Conservation (phyloP, 176 grass and related monocot species). For the Zoysia pacifica region DNA sequence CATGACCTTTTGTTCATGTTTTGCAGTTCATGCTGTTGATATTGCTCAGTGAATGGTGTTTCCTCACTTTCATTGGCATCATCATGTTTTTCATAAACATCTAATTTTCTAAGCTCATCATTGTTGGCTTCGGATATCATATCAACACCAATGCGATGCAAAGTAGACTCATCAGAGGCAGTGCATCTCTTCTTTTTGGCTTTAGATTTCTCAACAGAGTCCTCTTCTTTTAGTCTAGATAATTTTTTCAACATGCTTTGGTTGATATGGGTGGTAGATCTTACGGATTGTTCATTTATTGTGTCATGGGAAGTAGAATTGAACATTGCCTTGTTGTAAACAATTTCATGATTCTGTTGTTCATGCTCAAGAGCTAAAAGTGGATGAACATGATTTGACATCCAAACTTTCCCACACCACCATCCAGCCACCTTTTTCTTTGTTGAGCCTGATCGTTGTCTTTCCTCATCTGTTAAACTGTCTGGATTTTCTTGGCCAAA, state of each 20-base stretch:
- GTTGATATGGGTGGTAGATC: slow-evolving; percentile 29
- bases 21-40: slow-evolving; percentile 44
- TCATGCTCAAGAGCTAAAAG: slow-evolving; percentile 59
- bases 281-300: slow-evolving; percentile 29
- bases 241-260: slow-evolving; percentile 38
- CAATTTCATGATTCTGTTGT: slow-evolving; percentile 37
- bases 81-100: slow-evolving; percentile 36
- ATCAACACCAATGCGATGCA: slow-evolving; percentile 7
- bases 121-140: slow-evolving; percentile 16
- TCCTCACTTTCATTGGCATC: slow-evolving; percentile 32
- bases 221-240: slow-evolving; percentile 51
- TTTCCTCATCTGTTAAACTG: slow-evolving; percentile 37
- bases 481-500: slow-evolving; percentile 72
- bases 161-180: slow-evolving; percentile 29
- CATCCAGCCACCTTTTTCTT: slow-evolving; percentile 90
- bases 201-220: slow-evolving; percentile 42
- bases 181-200: slow-evolving; percentile 46
- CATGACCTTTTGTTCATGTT: slow-evolving; percentile 35
- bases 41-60: slow-evolving; percentile 7
- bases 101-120: slow-evolving; percentile 33
- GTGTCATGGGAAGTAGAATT: slow-evolving; percentile 30
- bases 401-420: slow-evolving; percentile 99
- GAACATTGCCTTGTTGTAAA: slow-evolving; percentile 30
- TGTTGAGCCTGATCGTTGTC: slow-evolving; percentile 44
- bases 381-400: slow-evolving; percentile 96